Base-by-base conservation (phyloP, 2,329 filamentous ascomycete species). In the Aureobasidium sp. region DNA sequence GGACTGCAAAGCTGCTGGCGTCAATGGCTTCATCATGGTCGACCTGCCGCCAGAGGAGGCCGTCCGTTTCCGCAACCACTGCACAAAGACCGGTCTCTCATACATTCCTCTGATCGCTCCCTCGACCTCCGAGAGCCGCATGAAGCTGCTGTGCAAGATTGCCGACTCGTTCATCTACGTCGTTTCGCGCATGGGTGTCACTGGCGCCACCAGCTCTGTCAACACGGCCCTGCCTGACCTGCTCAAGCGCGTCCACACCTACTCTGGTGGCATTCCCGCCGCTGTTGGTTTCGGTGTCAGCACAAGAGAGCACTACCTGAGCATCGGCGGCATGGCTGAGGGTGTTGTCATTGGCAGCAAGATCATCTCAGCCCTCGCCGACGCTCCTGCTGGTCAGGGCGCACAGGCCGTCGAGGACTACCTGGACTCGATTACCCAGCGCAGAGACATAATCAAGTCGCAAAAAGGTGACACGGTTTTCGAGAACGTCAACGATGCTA, bases 111-210 rank as follows among this genome's bases (percentile, higher is more conserved):
- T 98, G 50, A 96, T 98, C 62, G 91, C 93, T 0, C 93, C 93
- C 6, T 83, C 90, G 10, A 97, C 93, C 1, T 95, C 90, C 6
- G 90, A 96, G 62, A 78, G 82, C 59, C 87, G 93, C 64, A 95
- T 98, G 90, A 91, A 88, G 73, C 79, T 96, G 35, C 84, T 98
- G 11, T 98, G 93, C 80, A 84, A 88, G 69, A 91, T 98, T 58
- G 93, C 93, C 65, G 91, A 97, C 72, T 96, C 90, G 3, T 98
- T 97, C 75, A 95, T 98, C 72, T 98, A 98, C 69, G 90, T 98
- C 57, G 93, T 98, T 53, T 97, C 91, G 22, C 81, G 91, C 62
- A 94, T 95, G 86, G 93, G 93, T 62, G 91, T 97, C 54, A 98
- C 93, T 8, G 93, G 93, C 62, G 93, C 90, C 12, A 85, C 84